phyloP scores from a whole-genome alignment of 257 asterid genomes.

The Lantana camara region DNA sequence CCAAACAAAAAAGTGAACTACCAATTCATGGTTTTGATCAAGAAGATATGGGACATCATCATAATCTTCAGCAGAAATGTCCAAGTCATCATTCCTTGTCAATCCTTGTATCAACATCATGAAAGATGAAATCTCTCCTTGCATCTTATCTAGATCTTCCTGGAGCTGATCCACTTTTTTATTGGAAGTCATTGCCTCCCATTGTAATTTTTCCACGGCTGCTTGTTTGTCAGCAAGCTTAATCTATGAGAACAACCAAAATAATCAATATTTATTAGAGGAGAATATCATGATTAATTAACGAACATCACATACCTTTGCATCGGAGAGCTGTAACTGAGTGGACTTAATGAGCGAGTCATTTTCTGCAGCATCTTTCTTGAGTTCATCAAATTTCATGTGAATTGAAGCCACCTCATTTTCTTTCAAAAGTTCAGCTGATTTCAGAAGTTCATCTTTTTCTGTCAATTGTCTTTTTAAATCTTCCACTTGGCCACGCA shows the following conservation, averaged over 20 bases:
- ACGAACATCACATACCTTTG: constrained; percentile 53
- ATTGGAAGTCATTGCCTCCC: constrained; percentile 84
- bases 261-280: background rate
- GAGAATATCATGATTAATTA: background rate
- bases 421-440: constrained; percentile 56
- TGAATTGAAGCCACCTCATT: constrained; percentile 57
- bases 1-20: constrained; percentile 42
- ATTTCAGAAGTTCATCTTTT: constrained; percentile 77
- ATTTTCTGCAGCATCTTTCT: constrained; percentile 62
- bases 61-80: constrained; percentile 44
- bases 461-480: constrained; percentile 68
- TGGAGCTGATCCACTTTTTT: constrained; percentile 74
- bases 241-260: constrained; percentile 44
- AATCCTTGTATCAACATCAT: constrained; percentile 68
- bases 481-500: constrained; percentile 77
- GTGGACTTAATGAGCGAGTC: constrained; percentile 66
- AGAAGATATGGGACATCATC: constrained; percentile 42
- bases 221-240: constrained; percentile 98
- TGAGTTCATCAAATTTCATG: constrained; percentile 51
- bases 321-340: constrained; percentile 82
- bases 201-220: constrained; percentile 85
- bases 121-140: constrained; percentile 68
- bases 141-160: constrained; percentile 61
- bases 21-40: constrained; percentile 49
- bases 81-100: constrained; percentile 41